phyloP scores from a whole-genome alignment of 306 rosid species.

The Medicago arabica region DNA sequence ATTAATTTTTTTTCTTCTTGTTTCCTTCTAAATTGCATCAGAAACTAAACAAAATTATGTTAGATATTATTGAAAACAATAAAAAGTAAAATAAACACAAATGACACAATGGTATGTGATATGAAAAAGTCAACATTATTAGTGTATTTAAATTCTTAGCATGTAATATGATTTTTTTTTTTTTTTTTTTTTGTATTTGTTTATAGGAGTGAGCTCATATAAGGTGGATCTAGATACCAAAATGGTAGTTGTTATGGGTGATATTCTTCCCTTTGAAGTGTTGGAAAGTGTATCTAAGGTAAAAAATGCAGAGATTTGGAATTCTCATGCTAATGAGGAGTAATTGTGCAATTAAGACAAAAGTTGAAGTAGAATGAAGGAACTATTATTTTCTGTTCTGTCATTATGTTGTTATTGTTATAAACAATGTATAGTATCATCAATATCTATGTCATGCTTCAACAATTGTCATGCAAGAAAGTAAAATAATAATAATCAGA shows the following conservation, averaged over 20 bases:
- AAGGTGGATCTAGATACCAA: conserved; percentile 81
- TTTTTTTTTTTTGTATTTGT: conserved; percentile 11
- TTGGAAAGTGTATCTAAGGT: conserved; percentile 85
- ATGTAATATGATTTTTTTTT: conserved; percentile 21
- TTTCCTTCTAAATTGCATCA: conserved; percentile 15
- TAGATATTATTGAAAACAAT: neutral
- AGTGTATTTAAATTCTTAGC: conserved; percentile 10
- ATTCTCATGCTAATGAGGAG: conserved; percentile 40
- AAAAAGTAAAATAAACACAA: no score
- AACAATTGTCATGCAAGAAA: conserved; percentile 6
- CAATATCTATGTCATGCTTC: conserved; percentile 6
- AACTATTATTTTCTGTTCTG: conserved; percentile 33
- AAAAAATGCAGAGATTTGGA: conserved; percentile 76
- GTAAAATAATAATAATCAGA: neutral
- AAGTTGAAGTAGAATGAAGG: conserved; percentile 37
- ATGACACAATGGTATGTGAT: neutral
- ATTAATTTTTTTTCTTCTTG: neutral
- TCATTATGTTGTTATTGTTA: conserved; percentile 19
- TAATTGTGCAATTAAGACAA: conserved; percentile 9
- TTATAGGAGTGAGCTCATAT: conserved; percentile 76
- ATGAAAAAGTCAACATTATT: conserved; percentile 36
- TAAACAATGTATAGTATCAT: conserved; percentile 30
- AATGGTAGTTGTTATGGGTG: conserved; percentile 85
- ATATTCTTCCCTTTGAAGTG: conserved; percentile 84
- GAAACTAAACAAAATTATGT: conserved; percentile 35